phyloP scores from a whole-genome alignment of 2,329 filamentous ascomycete species.

The Phaeomoniella chlamydospora region DNA sequence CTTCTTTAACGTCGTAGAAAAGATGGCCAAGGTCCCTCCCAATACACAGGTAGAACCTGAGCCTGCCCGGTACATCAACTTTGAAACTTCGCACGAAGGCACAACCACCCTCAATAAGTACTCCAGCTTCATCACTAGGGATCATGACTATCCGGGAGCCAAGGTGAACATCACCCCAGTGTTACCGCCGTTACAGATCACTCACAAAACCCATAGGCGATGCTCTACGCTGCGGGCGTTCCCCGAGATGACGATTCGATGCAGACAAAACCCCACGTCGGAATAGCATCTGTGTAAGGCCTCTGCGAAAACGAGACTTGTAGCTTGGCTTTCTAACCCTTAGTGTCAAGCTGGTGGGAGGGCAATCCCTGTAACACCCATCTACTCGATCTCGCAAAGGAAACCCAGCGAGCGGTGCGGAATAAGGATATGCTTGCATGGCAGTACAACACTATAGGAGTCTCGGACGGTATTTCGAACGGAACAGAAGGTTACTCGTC shows the following conservation, averaged over 20 bases:
- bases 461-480: conserved; percentile 92
- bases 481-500: conserved; percentile 18
- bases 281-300: conserved; percentile 74
- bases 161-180: conserved; percentile 47
- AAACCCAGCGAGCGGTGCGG: conserved; percentile 67
- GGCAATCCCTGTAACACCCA: conserved; percentile 78
- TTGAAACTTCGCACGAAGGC: conserved; percentile 41
- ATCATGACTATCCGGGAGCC: conserved; percentile 81
- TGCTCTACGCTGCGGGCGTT: conserved; percentile 89
- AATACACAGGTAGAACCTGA: conserved; percentile 14
- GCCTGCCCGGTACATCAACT: conserved; percentile 40
- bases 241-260: conserved; percentile 61
- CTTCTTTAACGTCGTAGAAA: too few species aligned
- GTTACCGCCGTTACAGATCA: not conserved
- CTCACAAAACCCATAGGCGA: conserved; percentile 57
- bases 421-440: conserved; percentile 81
- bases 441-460: conserved; percentile 86
- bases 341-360: too few species aligned
- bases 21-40: not conserved
- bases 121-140: conserved; percentile 67
- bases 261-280: conserved; percentile 82
- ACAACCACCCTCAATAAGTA: conserved; percentile 66
- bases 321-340: too few species aligned
- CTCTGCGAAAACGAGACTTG: too few species aligned
- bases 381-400: conserved; percentile 77